Evolutionary conservation across 1,284 basidiomycete species (phyloP).

Genomic region (Austropuccinia psidii): DNA sequence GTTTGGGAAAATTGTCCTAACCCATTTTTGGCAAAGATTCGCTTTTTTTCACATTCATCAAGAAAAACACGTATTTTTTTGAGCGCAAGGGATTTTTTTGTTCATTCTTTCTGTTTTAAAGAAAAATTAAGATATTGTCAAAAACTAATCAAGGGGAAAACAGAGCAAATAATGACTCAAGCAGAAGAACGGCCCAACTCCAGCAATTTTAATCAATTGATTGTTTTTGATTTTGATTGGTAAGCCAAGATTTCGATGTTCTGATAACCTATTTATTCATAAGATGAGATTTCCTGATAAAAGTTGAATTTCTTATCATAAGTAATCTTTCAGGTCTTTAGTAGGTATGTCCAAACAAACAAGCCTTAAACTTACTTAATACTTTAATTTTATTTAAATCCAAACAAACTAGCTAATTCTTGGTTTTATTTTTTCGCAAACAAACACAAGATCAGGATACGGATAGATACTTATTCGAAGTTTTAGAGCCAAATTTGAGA

Average conservation of each 20-base stretch:
- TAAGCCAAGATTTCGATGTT: neutral
- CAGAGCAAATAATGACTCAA: no score
- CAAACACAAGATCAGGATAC: slow-evolving; percentile 36
- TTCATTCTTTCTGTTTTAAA: no score
- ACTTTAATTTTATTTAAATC: neutral
- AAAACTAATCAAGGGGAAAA: no score
- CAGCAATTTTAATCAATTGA: neutral
- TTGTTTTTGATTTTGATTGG: slow-evolving; percentile 36
- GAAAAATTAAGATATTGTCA: no score
- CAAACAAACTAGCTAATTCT: neutral
- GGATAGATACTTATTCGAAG: slow-evolving; percentile 29
- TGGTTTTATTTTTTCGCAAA: neutral
- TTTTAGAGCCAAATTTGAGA: slow-evolving; percentile 11
- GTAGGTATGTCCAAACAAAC: slow-evolving; percentile 1
- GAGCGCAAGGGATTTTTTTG: no score
- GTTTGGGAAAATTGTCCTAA: no score
- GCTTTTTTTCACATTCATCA: no score
- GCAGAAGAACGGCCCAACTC: no score
- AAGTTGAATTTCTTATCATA: neutral
- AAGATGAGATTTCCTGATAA: neutral
- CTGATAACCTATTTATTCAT: neutral
- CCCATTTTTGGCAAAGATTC: no score
- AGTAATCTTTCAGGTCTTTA: slow-evolving; percentile 7
- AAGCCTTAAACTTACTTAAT: no score
- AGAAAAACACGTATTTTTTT: no score